phyloP scores from a whole-genome alignment of 1,284 basidiomycete species.

The Puccinia triticina region DNA sequence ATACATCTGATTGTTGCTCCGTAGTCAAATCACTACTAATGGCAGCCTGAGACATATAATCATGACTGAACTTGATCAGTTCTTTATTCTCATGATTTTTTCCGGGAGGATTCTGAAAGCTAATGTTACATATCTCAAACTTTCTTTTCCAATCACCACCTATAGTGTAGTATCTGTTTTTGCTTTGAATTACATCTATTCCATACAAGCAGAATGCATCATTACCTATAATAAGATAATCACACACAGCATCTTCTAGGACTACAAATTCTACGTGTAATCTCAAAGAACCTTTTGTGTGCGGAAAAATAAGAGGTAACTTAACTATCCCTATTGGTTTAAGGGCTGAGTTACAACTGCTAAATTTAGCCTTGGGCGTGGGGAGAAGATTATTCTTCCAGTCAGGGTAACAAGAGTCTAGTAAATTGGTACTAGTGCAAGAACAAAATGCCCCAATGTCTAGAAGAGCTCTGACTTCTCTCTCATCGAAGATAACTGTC shows the following conservation, averaged over 20 bases:
- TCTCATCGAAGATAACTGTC: not conserved
- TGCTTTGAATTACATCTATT: slow-evolving; percentile 12
- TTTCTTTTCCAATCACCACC: slow-evolving; percentile 35
- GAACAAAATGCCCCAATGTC: not conserved
- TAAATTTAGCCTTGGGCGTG: not conserved
- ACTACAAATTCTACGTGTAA: not conserved
- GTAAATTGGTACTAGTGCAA: not conserved
- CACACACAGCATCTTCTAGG: not conserved
- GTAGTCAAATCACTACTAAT: too few species aligned
- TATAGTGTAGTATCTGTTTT: slow-evolving; percentile 20
- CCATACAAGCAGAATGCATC: slow-evolving; percentile 19
- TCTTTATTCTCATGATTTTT: too few species aligned
- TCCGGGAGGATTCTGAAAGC: not conserved
- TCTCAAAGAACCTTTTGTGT: too few species aligned
- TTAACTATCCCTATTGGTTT: not conserved
- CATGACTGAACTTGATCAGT: too few species aligned
- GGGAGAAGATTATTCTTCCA: not conserved
- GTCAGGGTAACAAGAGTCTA: not conserved
- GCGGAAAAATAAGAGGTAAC: too few species aligned
- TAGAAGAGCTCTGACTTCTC: not conserved
- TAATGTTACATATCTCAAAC: slow-evolving; percentile 6
- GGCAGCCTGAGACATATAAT: too few species aligned
- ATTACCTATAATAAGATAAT: slow-evolving; percentile 15
- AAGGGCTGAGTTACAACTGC: slow-evolving; percentile 22
- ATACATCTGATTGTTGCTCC: too few species aligned